phyloP scores from a whole-genome alignment of 2,329 filamentous ascomycete species.

The Penicillium corylophilum region DNA sequence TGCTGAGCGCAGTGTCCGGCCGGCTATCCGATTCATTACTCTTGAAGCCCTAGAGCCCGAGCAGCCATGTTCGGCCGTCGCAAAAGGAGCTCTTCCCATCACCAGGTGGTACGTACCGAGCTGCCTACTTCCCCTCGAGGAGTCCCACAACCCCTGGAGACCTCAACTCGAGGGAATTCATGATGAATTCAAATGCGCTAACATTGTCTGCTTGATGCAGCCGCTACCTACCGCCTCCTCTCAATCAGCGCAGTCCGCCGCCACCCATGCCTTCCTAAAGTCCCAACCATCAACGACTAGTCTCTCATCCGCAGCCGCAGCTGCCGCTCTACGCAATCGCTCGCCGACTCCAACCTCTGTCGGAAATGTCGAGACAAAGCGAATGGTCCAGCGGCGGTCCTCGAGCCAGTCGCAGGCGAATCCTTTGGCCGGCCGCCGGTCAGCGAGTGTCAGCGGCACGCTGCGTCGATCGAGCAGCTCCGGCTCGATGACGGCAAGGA shows the following conservation, averaged over 20 bases:
- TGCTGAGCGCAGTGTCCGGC: slow-evolving; percentile 25
- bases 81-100: slow-evolving; percentile 44
- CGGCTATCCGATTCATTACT: slow-evolving; percentile 12
- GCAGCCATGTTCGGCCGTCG: slow-evolving; percentile 41
- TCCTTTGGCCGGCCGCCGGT: slow-evolving; percentile 42
- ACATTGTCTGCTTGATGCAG: slow-evolving; percentile 42
- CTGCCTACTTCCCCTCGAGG: not conserved
- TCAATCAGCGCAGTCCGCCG: slow-evolving; percentile 75
- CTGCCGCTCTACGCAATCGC: slow-evolving; percentile 75
- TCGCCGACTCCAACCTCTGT: slow-evolving; percentile 77
- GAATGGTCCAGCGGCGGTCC: slow-evolving; percentile 69
- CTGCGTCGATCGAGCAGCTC: slow-evolving; percentile 68
- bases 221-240: slow-evolving; percentile 64
- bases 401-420: slow-evolving; percentile 69
- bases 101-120: slow-evolving; percentile 26
- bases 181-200: slow-evolving; percentile 1
- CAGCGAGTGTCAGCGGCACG: slow-evolving; percentile 37
- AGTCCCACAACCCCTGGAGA: not conserved
- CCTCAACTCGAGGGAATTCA: not conserved
- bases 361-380: slow-evolving; percentile 82
- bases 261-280: slow-evolving; percentile 75
- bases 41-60: slow-evolving; percentile 7
- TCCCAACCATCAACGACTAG: slow-evolving; percentile 63
- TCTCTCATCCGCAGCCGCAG: slow-evolving; percentile 82
- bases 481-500: slow-evolving; percentile 83